A percentile compares a stretch with the other conserved stretches of the same genome.
phyloP scores from a whole-genome alignment of 345 rosid genomes.

The Zanthoxylum bungeanum region DNA sequence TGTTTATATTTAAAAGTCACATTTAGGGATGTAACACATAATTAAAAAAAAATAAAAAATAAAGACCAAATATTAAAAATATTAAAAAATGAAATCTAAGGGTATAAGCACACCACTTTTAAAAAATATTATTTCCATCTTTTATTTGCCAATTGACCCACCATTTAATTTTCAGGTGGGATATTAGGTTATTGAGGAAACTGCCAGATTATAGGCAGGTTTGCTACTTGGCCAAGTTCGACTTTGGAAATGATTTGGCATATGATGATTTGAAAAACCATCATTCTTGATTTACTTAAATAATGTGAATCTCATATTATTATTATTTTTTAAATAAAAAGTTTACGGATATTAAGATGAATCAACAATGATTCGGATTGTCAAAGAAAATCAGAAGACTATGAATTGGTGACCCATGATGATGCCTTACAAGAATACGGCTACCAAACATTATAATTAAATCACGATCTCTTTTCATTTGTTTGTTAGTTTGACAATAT shows the following conservation, averaged over 20 bases:
- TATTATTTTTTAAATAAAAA: too few relatives aligned
- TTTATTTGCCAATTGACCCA: neutral
- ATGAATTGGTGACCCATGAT: neutral
- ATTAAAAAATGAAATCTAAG: too few relatives aligned
- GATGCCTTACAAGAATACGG: neutral
- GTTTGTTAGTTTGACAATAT: too few relatives aligned
- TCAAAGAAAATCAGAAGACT: neutral
- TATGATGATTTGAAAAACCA: neutral
- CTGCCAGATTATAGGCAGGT: conserved; percentile 7
- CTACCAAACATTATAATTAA: neutral
- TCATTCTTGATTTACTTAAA: too few relatives aligned
- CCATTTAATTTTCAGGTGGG: neutral
- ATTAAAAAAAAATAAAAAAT: too few relatives aligned
- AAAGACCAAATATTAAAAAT: too few relatives aligned
- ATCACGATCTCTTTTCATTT: neutral
- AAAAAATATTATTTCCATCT: neutral
- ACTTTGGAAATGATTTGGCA: neutral
- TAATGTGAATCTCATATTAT: too few relatives aligned
- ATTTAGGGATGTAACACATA: too few relatives aligned
- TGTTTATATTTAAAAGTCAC: too few relatives aligned
- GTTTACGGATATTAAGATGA: neutral
- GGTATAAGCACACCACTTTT: too few relatives aligned
- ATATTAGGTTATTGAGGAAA: neutral
- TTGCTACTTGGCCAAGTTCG: conserved; percentile 7
- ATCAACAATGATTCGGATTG: neutral